These are phyloP conservation scores for Pinus taeda DNA, from an alignment of 75 land plant species.

Conservation along the genomic window DNA sequence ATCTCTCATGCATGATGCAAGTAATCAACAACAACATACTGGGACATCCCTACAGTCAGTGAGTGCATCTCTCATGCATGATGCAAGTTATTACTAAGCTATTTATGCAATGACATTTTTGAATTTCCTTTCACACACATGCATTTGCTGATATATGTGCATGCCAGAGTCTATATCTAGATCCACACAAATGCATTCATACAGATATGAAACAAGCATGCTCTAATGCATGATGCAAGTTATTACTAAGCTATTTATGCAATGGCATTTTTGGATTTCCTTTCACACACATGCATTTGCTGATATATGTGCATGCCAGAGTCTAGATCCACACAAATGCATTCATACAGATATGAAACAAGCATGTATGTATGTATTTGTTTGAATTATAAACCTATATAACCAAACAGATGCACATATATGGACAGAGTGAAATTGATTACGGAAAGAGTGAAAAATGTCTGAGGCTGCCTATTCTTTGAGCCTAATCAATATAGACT, in stretches of 20 bases:
- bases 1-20: neutral
- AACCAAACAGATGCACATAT: neutral
- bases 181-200: neutral
- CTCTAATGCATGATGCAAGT: neutral
- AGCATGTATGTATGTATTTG: too few species aligned
- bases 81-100: too few species aligned
- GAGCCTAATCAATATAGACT: too few species aligned
- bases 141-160: neutral
- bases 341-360: neutral
- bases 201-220: neutral
- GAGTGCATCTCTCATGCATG: neutral
- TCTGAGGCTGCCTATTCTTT: too few species aligned
- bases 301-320: neutral
- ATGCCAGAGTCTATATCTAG: neutral
- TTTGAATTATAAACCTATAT: too few species aligned
- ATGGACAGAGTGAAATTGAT: neutral
- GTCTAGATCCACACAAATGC: neutral
- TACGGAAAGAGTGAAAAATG: too few species aligned
- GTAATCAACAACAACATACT: slow-evolving; percentile 37
- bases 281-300: neutral
- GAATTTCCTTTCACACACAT: neutral
- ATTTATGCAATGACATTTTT: too few species aligned
- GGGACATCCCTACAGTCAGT: slow-evolving; percentile 16
- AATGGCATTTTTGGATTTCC: neutral
- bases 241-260: too few species aligned